phyloP scores from a whole-genome alignment of 768 basidiomycete species.

The Amanita thiersii region DNA sequence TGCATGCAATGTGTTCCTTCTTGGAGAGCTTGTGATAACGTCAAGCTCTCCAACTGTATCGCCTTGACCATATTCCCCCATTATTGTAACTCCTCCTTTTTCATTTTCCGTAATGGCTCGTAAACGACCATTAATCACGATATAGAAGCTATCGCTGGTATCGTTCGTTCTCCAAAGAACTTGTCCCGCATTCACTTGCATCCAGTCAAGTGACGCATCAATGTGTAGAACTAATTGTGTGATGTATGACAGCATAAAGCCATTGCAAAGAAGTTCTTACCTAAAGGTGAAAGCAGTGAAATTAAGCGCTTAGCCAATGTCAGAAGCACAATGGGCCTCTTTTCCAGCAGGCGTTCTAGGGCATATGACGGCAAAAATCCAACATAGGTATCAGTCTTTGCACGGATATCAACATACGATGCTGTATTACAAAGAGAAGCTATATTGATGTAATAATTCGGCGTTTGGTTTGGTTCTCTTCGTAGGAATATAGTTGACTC shows the following conservation, averaged over 20 bases:
- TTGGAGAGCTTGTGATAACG: conserved; percentile 85
- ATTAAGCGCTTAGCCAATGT: conserved; percentile 96
- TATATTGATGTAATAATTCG: conserved; percentile 17
- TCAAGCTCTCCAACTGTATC: conserved; percentile 97
- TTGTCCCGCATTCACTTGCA: conserved; percentile 93
- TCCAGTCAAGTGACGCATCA: conserved; percentile 96
- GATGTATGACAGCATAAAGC: not conserved
- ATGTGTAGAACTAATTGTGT: conserved; percentile 70
- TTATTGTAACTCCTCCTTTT: conserved; percentile 68
- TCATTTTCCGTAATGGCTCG: conserved; percentile 82
- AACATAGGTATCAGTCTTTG: conserved; percentile 98
- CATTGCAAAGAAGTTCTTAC: conserved; percentile 32
- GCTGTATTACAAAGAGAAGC: conserved; percentile 87
- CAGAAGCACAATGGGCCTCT: conserved; percentile 89
- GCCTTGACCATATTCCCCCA: conserved; percentile 94
- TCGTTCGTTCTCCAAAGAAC: conserved; percentile 92
- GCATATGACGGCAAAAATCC: conserved; percentile 88
- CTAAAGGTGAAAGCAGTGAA: conserved; percentile 86
- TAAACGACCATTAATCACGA: conserved; percentile 94
- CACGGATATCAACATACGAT: conserved; percentile 93
- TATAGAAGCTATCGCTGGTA: conserved; percentile 91
- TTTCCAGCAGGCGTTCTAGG: conserved; percentile 84
- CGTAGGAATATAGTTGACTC: conserved; percentile 10
- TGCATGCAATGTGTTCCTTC: conserved; percentile 90
- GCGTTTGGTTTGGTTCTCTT: conserved; percentile 5